These are phyloP conservation scores for Debaryomyces robertsiae DNA, from an alignment of 1,139 yeast species.

Conservation along the genomic window DNA sequence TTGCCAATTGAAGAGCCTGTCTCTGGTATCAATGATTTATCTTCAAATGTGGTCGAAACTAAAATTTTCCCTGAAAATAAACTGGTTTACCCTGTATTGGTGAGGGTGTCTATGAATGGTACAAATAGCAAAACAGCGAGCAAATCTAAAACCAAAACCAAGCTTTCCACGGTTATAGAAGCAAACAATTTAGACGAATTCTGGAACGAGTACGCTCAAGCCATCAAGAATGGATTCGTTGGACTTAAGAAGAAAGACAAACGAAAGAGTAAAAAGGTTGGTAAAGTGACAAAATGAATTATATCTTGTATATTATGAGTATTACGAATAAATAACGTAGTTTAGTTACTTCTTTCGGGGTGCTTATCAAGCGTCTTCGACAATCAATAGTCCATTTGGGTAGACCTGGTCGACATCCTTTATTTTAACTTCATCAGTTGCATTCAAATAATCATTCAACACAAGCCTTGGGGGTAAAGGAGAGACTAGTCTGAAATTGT, in stretches of 20 bases:
- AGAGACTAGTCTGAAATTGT: slow-evolving; percentile 36
- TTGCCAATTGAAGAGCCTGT: slow-evolving; percentile 23
- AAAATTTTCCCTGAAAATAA: slow-evolving; percentile 19
- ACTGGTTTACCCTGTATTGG: slow-evolving; percentile 47
- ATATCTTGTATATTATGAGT: slow-evolving; percentile 5
- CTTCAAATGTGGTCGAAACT: slow-evolving; percentile 38
- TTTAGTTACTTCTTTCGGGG: background rate
- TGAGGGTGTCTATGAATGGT: slow-evolving; percentile 65
- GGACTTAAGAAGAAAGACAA: slow-evolving; percentile 55
- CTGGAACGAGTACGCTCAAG: slow-evolving; percentile 69
- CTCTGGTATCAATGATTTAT: slow-evolving; percentile 29
- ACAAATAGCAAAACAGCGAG: slow-evolving; percentile 29
- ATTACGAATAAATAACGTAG: slow-evolving; percentile 7
- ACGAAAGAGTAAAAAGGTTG: slow-evolving; percentile 52
- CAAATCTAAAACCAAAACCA: slow-evolving; percentile 45
- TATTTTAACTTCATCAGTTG: slow-evolving; percentile 19
- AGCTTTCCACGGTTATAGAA: slow-evolving; percentile 66
- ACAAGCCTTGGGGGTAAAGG: slow-evolving; percentile 44
- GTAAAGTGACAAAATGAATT: slow-evolving; percentile 20
- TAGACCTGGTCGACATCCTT: slow-evolving; percentile 36
- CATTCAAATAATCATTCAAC: slow-evolving; percentile 28
- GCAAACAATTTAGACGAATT: slow-evolving; percentile 59
- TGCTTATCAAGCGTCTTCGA: slow-evolving; percentile 27
- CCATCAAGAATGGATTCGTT: slow-evolving; percentile 57
- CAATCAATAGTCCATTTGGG: slow-evolving; percentile 48